Evolutionary conservation across 2,329 filamentous ascomycete species (phyloP), one percentile per base, ranked within the genome.

Genomic region (Fusarium longipes): DNA sequence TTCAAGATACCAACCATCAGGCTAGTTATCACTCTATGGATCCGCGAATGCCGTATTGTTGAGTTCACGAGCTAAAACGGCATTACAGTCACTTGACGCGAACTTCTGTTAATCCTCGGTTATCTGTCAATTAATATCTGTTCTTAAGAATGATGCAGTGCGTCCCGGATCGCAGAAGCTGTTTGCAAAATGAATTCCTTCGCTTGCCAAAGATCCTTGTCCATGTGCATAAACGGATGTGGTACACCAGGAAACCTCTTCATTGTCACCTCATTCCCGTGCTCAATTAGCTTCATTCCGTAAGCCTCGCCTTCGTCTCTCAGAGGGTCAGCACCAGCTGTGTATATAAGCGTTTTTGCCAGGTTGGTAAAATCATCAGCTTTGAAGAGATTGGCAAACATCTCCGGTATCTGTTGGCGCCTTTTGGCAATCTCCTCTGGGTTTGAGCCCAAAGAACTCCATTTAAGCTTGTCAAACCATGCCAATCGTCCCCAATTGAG

Each of bases 161-260:
- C 39, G 17, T 74, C 50, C 10, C 76, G 71, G 50, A 78, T 73
- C 27, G 74, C 76, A 49, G 68, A 72, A 12, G 76, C 76, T 15
- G 73, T 78, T 53, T 59, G 64, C 20, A 76, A 67, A 42, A 78
- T 79, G 39, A 78, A 78, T 20, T 77, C 73, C 8, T 71, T 69
- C 6, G 74, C 77, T 68, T 79, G 77, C 77, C 75, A 77, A 32
- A 79, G 67, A 56, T 75, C 70, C 63, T 74, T 75, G 45, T 79
- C 80, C 81, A 83, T 83, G 67, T 83, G 81, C 80, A 82, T 82
- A 66, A 84, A 85, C 1, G 80, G 80, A 63, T 85, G 83, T 11
- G 83, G 83, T 30, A 82, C 79, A 1, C 82, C 82, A 2, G 74
- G 65, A 62, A 83, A 84, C n/a, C 82, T 72, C 70, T 79, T 81